A percentile compares a stretch with the other conserved stretches of the same genome.
Conservation (phyloP, 2,329 filamentous ascomycete genomes). For the Colletotrichum liriopes region DNA sequence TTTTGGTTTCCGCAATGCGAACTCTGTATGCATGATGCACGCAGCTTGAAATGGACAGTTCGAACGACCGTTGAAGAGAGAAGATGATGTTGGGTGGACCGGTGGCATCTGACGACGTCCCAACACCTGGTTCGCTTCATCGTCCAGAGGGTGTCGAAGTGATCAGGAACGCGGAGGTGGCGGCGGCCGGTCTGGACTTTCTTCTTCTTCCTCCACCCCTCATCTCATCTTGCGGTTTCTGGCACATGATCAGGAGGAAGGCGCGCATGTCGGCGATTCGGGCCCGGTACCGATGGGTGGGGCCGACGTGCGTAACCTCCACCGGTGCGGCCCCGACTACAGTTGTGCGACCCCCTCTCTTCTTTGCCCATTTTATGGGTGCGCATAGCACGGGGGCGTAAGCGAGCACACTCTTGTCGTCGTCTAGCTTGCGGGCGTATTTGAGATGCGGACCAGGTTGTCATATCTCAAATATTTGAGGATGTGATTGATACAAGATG, state of each 20-base stretch:
- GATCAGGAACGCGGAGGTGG: slow-evolving; percentile 19
- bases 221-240: slow-evolving; percentile 2
- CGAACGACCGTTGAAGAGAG: slow-evolving; percentile 18
- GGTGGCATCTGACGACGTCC: not conserved
- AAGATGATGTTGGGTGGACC: slow-evolving; percentile 7
- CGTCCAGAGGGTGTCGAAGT: slow-evolving; percentile 13
- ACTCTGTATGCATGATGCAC: slow-evolving; percentile 3
- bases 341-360: slow-evolving; percentile 13
- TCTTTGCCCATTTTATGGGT: not conserved
- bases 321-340: slow-evolving; percentile 25
- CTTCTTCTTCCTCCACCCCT: not conserved
- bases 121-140: slow-evolving; percentile 8
- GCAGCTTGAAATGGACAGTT: slow-evolving; percentile 17
- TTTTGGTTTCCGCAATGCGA: not conserved
- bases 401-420: slow-evolving; percentile 8
- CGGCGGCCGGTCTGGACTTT: slow-evolving; percentile 25
- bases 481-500: not conserved
- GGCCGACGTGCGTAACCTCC: slow-evolving; percentile 18
- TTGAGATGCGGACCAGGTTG: not conserved
- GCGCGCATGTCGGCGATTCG: slow-evolving; percentile 27
- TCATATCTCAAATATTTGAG: not conserved
- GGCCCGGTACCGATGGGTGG: slow-evolving; percentile 33
- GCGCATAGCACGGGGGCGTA: not conserved
- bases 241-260: not conserved
- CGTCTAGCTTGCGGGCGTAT: slow-evolving; percentile 6